Evolutionary conservation across 2,329 filamentous ascomycete genomes (phyloP), one percentile per base, ranked within the genome.

Genomic region (Fusarium redolens): DNA sequence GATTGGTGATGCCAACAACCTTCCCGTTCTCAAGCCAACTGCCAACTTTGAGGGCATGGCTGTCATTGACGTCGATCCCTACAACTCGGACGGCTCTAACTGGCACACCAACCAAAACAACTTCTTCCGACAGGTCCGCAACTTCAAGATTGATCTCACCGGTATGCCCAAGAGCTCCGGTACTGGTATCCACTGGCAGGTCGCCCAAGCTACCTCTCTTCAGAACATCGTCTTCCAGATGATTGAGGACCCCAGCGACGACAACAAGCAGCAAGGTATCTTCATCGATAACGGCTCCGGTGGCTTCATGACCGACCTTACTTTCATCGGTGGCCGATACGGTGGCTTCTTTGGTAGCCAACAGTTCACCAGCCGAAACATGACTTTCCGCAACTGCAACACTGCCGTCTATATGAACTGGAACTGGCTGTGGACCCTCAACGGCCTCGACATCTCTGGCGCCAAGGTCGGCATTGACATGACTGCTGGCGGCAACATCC

Each of bases 341-440:
- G 93, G 94, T 61, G 91, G 91, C 75, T 96, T 94, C 83, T 85
- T 96, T 31, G 94, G 94, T 55, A 95, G 91, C 82, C 94, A 97
- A 83, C 94, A 97, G 82, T 96, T 96, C 82, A 96, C 93, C 43
- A 92, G 91, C 33, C 92, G 94, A 74, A 96, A 97, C 82, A 79
- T 96, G 80, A 92, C 88, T 40, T 97, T 97, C 87, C 93, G 93
- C 80, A 87, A 89, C 81, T 95, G 93, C 85, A 88, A 93, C 79
- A 97, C 93, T 4, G 94, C 93, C 69, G 90, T 97, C 72, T 94
- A 89, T 83, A 92, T 96, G 91, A 95, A 95, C 86, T 97, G 94
- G 94, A 93, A 96, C 84, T 97, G 94, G 94, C 86, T 91, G 22
- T 97, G 93, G 92, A 90, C 92, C 48, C 90, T 96, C 83, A 94